These are phyloP conservation scores for Xylaria polymorpha DNA, from an alignment of 2,329 filamentous ascomycete genomes.

Conservation along the genomic window DNA sequence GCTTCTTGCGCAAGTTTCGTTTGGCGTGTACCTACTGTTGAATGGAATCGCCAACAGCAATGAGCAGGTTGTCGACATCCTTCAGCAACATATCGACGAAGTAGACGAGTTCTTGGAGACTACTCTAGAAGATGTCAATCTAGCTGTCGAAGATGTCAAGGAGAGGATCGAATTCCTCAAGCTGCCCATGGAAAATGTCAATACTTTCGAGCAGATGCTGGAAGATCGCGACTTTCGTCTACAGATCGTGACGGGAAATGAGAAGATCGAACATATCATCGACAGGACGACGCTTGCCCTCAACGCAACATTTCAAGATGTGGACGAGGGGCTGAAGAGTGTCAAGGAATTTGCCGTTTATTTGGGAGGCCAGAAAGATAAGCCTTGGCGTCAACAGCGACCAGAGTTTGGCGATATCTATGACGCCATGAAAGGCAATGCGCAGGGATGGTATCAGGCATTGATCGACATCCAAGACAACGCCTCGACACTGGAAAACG, in stretches of 20 bases:
- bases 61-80: slow-evolving; percentile 85
- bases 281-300: slow-evolving; percentile 80
- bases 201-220: slow-evolving; percentile 87
- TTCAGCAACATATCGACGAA: slow-evolving; percentile 93
- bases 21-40: slow-evolving; percentile 89
- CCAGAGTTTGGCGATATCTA: slow-evolving; percentile 77
- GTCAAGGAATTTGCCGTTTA: slow-evolving; percentile 83
- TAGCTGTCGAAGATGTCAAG: slow-evolving; percentile 81
- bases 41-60: slow-evolving; percentile 90
- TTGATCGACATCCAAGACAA: slow-evolving; percentile 81
- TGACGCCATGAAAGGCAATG: slow-evolving; percentile 90
- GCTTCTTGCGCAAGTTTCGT: slow-evolving; percentile 90
- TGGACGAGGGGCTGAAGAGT: slow-evolving; percentile 80
- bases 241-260: slow-evolving; percentile 86
- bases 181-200: slow-evolving; percentile 83
- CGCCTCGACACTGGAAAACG: slow-evolving; percentile 74
- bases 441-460: slow-evolving; percentile 87
- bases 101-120: slow-evolving; percentile 91
- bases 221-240: slow-evolving; percentile 84
- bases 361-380: slow-evolving; percentile 72
- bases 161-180: slow-evolving; percentile 83
- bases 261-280: slow-evolving; percentile 90
- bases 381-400: slow-evolving; percentile 70
- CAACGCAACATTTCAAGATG: slow-evolving; percentile 81
- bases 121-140: slow-evolving; percentile 83